phyloP scores from a whole-genome alignment of 1,284 basidiomycete species.

The Cryptococcus maquisensis region DNA sequence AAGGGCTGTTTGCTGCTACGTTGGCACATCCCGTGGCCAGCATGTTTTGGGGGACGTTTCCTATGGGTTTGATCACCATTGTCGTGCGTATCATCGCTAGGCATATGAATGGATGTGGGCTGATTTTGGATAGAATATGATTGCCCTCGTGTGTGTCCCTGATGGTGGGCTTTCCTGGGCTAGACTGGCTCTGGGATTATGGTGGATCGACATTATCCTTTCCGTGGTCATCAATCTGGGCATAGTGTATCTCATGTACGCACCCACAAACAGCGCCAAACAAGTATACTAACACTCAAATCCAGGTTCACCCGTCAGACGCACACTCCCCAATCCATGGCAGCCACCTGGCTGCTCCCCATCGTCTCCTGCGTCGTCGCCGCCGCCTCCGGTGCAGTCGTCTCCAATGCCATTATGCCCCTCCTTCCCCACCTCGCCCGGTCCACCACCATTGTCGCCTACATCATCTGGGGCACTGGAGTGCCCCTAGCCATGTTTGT shows the following conservation, averaged over 20 bases:
- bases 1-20: slow-evolving; percentile 57
- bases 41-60: slow-evolving; percentile 64
- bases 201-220: slow-evolving; percentile 66
- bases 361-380: slow-evolving; percentile 67
- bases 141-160: slow-evolving; percentile 50
- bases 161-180: slow-evolving; percentile 57
- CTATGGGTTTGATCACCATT: slow-evolving; percentile 67
- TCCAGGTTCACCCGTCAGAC: slow-evolving; percentile 61
- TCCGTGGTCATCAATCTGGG: slow-evolving; percentile 62
- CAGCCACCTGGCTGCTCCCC: slow-evolving; percentile 65
- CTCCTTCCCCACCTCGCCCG: slow-evolving; percentile 55
- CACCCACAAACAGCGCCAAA: slow-evolving; percentile 8
- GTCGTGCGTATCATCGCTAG: slow-evolving; percentile 45
- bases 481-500: slow-evolving; percentile 56
- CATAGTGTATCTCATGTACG: slow-evolving; percentile 63
- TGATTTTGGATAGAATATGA: slow-evolving; percentile 43
- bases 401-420: slow-evolving; percentile 54
- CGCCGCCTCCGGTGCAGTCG: slow-evolving; percentile 60
- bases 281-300: neutral
- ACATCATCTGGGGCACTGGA: slow-evolving; percentile 49
- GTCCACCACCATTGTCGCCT: slow-evolving; percentile 56
- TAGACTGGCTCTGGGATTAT: slow-evolving; percentile 61
- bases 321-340: slow-evolving; percentile 58
- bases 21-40: slow-evolving; percentile 61
- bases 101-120: slow-evolving; percentile 28